Conservation (phyloP, 1,139 yeast genomes). For the Trichomonascaceae sp. region DNA sequence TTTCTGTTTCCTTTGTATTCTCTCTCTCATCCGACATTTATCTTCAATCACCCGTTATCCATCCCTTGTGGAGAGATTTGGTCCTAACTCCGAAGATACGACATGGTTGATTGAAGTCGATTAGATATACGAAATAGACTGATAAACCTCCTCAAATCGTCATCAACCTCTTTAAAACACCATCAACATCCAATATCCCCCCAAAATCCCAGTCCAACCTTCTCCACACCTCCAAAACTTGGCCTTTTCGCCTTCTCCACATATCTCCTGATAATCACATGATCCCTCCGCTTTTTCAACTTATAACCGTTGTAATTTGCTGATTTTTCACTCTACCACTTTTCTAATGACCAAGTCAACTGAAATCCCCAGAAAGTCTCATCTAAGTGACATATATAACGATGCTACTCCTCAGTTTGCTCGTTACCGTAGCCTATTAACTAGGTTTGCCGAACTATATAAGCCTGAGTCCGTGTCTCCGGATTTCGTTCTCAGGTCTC, state of each 20-base stretch:
- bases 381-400: constrained; percentile 21
- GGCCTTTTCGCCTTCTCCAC: not conserved
- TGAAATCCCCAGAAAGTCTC: constrained; percentile 15
- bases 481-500: constrained; percentile 52
- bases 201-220: not conserved
- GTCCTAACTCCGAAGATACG: too few species aligned
- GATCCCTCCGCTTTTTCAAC: not conserved
- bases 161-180: too few species aligned
- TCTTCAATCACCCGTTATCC: too few species aligned
- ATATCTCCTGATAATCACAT: not conserved
- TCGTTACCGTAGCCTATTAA: constrained; percentile 22
- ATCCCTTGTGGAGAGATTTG: too few species aligned
- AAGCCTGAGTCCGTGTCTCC: constrained; percentile 33
- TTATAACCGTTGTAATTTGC: not conserved
- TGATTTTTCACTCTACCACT: not conserved
- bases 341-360: not conserved
- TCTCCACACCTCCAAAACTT: not conserved
- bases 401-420: constrained; percentile 17
- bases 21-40: too few species aligned
- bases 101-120: too few species aligned
- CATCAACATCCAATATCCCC: too few species aligned
- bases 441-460: constrained; percentile 20
- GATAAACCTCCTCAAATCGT: too few species aligned
- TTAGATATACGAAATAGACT: too few species aligned
- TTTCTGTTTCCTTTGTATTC: too few species aligned